Evolutionary conservation across 208 protist genomes (phyloP).

Genomic region (Acanthamoeba lenticulata): DNA sequence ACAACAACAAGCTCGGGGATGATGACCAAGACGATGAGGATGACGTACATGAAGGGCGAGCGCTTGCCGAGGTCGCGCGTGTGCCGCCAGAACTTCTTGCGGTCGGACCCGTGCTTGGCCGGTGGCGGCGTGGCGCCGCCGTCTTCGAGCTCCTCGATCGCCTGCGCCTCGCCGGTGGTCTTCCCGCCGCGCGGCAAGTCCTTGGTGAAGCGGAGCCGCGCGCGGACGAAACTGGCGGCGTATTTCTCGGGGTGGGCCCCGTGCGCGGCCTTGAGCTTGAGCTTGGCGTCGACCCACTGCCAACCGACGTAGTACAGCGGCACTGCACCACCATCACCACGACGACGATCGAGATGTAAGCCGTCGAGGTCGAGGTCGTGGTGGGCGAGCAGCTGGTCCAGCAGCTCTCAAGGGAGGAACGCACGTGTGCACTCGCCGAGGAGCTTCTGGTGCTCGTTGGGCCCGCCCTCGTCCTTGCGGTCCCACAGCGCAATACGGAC

Average conservation of each 20-base stretch:
- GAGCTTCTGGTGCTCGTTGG: background rate
- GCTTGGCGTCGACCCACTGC: background rate
- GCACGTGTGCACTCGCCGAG: background rate
- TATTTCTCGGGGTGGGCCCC: background rate
- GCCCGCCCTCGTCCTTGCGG: background rate
- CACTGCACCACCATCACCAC: background rate
- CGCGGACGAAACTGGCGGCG: background rate
- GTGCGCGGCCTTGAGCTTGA: background rate
- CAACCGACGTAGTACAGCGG: background rate
- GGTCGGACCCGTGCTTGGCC: background rate
- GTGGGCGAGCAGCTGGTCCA: background rate
- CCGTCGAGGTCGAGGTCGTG: background rate
- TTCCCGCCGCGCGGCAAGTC: background rate
- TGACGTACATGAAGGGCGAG: background rate
- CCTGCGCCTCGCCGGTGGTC: background rate
- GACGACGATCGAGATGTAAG: background rate
- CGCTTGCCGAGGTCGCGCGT: background rate
- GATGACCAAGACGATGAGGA: background rate
- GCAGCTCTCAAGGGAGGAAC: background rate
- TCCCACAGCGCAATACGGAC: background rate
- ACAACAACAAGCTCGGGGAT: no score
- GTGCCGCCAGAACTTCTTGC: conserved; percentile 16
- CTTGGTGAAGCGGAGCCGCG: background rate
- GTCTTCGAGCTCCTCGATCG: background rate
- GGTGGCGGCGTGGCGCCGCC: background rate